phyloP scores from a whole-genome alignment of 1,284 basidiomycete genomes.

The Pascua guehoae region DNA sequence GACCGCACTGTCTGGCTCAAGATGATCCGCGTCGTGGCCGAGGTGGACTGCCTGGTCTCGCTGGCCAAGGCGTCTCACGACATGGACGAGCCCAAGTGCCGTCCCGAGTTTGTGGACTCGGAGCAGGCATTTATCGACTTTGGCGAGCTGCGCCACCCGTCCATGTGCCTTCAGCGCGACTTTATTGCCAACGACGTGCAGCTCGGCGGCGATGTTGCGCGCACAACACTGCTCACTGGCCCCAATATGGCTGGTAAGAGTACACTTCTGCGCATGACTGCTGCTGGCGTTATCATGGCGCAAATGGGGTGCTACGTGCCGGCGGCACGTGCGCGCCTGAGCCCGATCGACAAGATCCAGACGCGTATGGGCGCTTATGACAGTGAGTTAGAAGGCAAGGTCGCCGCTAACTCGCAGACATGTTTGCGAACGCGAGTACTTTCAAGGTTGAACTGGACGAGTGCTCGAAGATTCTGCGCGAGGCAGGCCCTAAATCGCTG shows the following conservation, averaged over 20 bases:
- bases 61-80: conserved; percentile 84
- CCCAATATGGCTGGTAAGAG: conserved; percentile 81
- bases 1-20: conserved; percentile 76
- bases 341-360: conserved; percentile 88
- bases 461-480: conserved; percentile 83
- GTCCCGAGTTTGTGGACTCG: conserved; percentile 80
- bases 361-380: conserved; percentile 99
- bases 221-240: conserved; percentile 87
- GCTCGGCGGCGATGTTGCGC: conserved; percentile 65
- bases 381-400: conserved; percentile 46
- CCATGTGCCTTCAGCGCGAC: conserved; percentile 64
- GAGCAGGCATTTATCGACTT: conserved; percentile 77
- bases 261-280: conserved; percentile 89
- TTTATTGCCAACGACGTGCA: conserved; percentile 95
- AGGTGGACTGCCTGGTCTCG: conserved; percentile 91
- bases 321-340: conserved; percentile 72
- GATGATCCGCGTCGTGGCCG: conserved; percentile 66
- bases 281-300: conserved; percentile 89
- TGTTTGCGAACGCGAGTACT: conserved; percentile 90
- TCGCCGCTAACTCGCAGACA: conserved; percentile 51
- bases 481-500: conserved; percentile 84
- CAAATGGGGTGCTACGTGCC: conserved; percentile 98
- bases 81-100: conserved; percentile 86
- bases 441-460: conserved; percentile 97
- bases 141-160: conserved; percentile 79